Evolutionary conservation across 139 green algal species (phyloP).

Genomic region (Edaphochlamys debaryana): DNA sequence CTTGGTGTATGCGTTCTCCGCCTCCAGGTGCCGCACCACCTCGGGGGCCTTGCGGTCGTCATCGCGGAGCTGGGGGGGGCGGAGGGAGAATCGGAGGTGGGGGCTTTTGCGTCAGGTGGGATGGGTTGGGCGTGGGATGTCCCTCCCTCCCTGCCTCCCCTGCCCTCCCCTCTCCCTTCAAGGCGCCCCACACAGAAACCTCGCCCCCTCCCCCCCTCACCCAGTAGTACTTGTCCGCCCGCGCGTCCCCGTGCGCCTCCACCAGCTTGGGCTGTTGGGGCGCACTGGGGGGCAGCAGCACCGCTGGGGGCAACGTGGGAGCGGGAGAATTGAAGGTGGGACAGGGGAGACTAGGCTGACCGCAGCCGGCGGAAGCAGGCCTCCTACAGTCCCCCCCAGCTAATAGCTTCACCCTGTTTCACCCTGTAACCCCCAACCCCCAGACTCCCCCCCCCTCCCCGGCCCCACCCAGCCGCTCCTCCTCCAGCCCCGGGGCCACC

Average conservation of each 20-base stretch:
- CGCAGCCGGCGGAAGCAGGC: too few relatives aligned
- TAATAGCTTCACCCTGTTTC: not conserved
- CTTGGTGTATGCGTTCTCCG: constrained; percentile 84
- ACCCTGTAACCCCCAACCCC: not conserved
- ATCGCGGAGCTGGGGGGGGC: constrained; percentile 71
- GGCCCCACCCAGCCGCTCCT: constrained; percentile 47
- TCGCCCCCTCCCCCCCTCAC: not conserved
- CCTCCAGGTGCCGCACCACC: constrained; percentile 71
- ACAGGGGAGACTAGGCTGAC: too few relatives aligned
- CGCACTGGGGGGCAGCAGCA: constrained; percentile 50
- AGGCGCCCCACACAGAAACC: not conserved
- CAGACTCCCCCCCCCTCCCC: not conserved
- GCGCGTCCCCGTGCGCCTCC: constrained; percentile 54
- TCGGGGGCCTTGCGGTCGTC: constrained; percentile 73
- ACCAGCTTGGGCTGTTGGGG: constrained; percentile 52
- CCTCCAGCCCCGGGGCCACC: constrained; percentile 16
- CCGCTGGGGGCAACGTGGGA: not conserved
- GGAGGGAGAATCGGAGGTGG: not conserved
- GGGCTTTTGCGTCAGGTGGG: not conserved
- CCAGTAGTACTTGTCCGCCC: constrained; percentile 83
- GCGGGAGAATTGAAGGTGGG: not conserved
- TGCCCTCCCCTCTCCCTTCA: not conserved
- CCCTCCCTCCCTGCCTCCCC: not conserved
- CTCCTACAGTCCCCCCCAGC: too few relatives aligned
- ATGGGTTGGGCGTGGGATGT: not conserved